Evolutionary conservation across 352 stramenopile species (phyloP).

Genomic region (Nannochloropsis limnetica): DNA sequence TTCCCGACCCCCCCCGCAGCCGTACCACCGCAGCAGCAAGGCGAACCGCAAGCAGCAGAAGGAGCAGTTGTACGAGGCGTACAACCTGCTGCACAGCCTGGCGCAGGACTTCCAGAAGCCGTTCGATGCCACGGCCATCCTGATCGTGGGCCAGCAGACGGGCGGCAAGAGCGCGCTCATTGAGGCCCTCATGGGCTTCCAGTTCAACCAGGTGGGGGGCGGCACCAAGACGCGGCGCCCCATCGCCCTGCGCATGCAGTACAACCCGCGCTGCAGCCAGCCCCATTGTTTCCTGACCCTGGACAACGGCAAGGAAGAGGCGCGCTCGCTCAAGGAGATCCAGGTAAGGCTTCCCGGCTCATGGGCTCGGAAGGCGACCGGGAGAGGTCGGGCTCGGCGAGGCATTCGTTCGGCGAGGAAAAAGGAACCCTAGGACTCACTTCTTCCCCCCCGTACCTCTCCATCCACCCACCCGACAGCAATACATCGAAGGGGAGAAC

Average conservation of each 20-base stretch:
- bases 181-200: slow-evolving; percentile 71
- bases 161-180: slow-evolving; percentile 69
- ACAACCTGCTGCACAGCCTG: slow-evolving; percentile 67
- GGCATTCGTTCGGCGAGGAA: neutral
- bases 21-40: neutral
- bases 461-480: slow-evolving; percentile 39
- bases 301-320: slow-evolving; percentile 54
- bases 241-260: slow-evolving; percentile 68
- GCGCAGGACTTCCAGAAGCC: slow-evolving; percentile 70
- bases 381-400: neutral
- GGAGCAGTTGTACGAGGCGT: slow-evolving; percentile 64
- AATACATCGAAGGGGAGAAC: slow-evolving; percentile 70
- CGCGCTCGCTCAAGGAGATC: slow-evolving; percentile 47
- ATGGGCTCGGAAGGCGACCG: neutral
- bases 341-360: neutral
- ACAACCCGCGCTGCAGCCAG: slow-evolving; percentile 60
- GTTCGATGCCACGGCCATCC: slow-evolving; percentile 70
- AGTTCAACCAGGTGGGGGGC: slow-evolving; percentile 73
- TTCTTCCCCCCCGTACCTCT: neutral
- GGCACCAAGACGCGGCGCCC: slow-evolving; percentile 68
- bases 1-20: neutral
- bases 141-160: slow-evolving; percentile 70
- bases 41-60: slow-evolving; percentile 45
- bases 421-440: neutral
- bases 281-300: slow-evolving; percentile 56